Conservation (phyloP, 805 yeast genomes). For the Starmerella potacharoeniae region DNA sequence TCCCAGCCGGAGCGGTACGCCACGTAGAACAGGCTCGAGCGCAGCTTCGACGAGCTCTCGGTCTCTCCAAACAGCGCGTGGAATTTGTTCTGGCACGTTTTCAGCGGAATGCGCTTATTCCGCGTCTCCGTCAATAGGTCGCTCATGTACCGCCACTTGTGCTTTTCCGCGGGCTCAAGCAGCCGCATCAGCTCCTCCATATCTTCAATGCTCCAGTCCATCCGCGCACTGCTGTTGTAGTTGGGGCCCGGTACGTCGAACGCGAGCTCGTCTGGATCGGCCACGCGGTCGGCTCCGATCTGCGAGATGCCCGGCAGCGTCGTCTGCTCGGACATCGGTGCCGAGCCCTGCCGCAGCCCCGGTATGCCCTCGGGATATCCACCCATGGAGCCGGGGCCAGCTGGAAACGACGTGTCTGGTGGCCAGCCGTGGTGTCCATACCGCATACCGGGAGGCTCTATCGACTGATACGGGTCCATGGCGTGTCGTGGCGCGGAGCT, state of each 20-base stretch:
- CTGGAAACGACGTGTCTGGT: not conserved
- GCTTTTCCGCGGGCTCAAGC: slow-evolving; percentile 42
- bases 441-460: not conserved
- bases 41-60: slow-evolving; percentile 37
- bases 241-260: slow-evolving; percentile 18
- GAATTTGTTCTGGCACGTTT: slow-evolving; percentile 45
- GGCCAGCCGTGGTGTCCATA: not conserved
- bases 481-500: not conserved
- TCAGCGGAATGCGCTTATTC: slow-evolving; percentile 38
- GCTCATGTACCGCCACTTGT: slow-evolving; percentile 51
- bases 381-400: not conserved
- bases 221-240: slow-evolving; percentile 7
- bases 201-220: slow-evolving; percentile 36
- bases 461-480: not conserved
- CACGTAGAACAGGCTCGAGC: slow-evolving; percentile 45
- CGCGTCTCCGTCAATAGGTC: slow-evolving; percentile 26
- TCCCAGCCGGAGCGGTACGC: slow-evolving; percentile 39
- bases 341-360: too few relatives aligned
- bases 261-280: slow-evolving; percentile 2
- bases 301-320: too few relatives aligned
- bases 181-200: slow-evolving; percentile 37
- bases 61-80: slow-evolving; percentile 46
- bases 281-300: not conserved
- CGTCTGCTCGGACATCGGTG: too few relatives aligned
- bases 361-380: too few relatives aligned